Percentiles rank a stretch among this genome's conserved stretches.
These are phyloP conservation scores for Podaxis sp. DNA, from an alignment of 768 basidiomycete genomes.

Conservation along the genomic window DNA sequence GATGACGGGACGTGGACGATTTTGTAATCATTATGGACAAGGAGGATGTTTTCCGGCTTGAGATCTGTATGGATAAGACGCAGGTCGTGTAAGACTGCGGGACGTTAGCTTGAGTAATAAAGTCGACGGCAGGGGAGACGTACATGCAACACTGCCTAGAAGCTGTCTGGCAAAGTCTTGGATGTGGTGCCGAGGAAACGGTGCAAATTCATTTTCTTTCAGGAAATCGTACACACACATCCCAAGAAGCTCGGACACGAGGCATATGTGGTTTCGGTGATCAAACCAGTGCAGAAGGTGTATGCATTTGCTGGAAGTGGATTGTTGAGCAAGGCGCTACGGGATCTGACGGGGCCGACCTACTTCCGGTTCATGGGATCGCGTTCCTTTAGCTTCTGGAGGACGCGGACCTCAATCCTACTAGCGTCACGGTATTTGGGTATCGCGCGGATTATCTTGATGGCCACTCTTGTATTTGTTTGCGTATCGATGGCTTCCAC, in stretches of 20 bases:
- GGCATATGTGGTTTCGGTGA: constrained; percentile 95
- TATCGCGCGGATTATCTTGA: constrained; percentile 98
- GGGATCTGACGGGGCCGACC: constrained; percentile 32
- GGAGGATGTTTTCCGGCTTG: constrained; percentile 97
- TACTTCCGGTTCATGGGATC: constrained; percentile 90
- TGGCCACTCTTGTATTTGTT: constrained; percentile 79
- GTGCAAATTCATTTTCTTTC: constrained; percentile 95
- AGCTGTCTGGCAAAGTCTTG: constrained; percentile 94
- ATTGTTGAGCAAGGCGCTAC: constrained; percentile 16
- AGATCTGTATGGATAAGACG: constrained; percentile 96
- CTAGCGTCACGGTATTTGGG: constrained; percentile 99
- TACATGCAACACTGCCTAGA: constrained; percentile 91
- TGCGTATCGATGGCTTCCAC: constrained; percentile 88
- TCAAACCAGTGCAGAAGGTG: constrained; percentile 95
- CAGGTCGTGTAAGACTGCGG: constrained; percentile 83
- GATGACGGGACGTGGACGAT: constrained; percentile 57
- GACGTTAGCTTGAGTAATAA: constrained; percentile 21
- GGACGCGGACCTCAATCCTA: constrained; percentile 95
- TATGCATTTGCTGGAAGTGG: constrained; percentile 85
- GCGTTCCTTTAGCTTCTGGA: constrained; percentile 85
- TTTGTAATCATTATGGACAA: constrained; percentile 82
- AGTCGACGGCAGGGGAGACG: constrained; percentile 32
- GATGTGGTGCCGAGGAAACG: constrained; percentile 95
- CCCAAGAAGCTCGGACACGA: constrained; percentile 93
- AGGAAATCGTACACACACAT: constrained; percentile 99